These are phyloP conservation scores for Setaria viridis DNA, from an alignment of 202 grass and related monocot genomes.

Conservation along the genomic window DNA sequence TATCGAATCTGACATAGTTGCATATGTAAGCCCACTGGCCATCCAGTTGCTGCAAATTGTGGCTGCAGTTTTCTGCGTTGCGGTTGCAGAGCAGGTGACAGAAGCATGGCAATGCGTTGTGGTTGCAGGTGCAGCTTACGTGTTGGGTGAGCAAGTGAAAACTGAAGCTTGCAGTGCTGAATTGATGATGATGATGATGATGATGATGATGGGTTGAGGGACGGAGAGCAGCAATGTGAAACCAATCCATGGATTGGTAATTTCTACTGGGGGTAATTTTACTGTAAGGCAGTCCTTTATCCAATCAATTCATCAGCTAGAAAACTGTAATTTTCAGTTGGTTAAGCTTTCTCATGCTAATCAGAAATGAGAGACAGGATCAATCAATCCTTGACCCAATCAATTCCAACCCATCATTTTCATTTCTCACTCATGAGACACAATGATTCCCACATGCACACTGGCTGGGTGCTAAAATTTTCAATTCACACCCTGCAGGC, in stretches of 20 bases:
- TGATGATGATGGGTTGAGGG: no score
- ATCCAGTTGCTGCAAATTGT: neutral
- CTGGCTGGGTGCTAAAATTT: neutral
- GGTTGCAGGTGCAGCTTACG: neutral
- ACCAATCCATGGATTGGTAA: neutral
- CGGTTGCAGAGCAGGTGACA: no score
- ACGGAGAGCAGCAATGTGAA: no score
- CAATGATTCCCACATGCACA: neutral
- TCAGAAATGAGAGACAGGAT: neutral
- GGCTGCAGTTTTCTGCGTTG: no score
- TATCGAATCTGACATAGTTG: neutral
- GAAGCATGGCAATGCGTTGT: no score
- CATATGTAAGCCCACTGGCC: neutral
- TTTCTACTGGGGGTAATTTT: neutral
- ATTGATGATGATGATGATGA: neutral
- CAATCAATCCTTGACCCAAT: neutral
- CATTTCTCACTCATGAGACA: neutral
- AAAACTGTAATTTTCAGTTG: neutral
- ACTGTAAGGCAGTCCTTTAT: neutral
- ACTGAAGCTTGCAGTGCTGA: neutral
- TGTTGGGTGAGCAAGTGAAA: constrained; percentile 1
- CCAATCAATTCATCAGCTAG: neutral
- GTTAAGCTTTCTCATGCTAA: neutral
- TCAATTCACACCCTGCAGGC: neutral
- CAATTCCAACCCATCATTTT: neutral